Conservation (phyloP, 805 yeast species). For the Ogataea ganodermae region DNA sequence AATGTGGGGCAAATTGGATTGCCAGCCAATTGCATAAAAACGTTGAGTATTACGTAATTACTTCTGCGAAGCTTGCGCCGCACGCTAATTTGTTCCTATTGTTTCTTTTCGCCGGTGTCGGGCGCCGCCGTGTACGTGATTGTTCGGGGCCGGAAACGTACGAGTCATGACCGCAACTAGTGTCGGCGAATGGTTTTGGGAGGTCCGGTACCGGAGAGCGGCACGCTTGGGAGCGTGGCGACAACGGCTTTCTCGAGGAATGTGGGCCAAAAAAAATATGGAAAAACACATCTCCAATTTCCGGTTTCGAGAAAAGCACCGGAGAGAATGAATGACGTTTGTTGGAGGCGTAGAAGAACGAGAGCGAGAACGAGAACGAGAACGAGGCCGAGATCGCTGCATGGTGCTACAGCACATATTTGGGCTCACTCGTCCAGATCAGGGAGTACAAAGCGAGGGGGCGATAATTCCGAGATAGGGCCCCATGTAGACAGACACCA, state of each 20-base stretch:
- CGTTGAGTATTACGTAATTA: not conserved
- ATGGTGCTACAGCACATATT: no score
- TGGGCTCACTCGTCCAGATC: no score
- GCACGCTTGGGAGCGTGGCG: not conserved
- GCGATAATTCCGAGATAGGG: not conserved
- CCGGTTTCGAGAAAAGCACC: no score
- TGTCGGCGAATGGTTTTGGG: no score
- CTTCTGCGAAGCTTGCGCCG: not conserved
- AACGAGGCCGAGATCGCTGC: no score
- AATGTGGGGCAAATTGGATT: not conserved
- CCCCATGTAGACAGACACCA: no score
- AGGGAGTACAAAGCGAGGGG: no score
- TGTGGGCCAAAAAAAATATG: not conserved
- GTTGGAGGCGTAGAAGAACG: no score
- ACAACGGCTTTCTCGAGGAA: not conserved
- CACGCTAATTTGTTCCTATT: not conserved
- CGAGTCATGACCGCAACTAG: not conserved
- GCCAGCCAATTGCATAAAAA: not conserved
- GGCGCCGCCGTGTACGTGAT: constrained; percentile 1
- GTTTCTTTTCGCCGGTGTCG: constrained; percentile 9
- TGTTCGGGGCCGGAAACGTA: constrained; percentile 1
- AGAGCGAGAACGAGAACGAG: no score
- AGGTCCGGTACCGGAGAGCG: not conserved
- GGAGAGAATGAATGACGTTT: no score
- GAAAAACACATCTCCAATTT: not conserved